These are phyloP conservation scores for Apiospora sp. DNA, from an alignment of 2,329 filamentous ascomycete species.

Conservation along the genomic window DNA sequence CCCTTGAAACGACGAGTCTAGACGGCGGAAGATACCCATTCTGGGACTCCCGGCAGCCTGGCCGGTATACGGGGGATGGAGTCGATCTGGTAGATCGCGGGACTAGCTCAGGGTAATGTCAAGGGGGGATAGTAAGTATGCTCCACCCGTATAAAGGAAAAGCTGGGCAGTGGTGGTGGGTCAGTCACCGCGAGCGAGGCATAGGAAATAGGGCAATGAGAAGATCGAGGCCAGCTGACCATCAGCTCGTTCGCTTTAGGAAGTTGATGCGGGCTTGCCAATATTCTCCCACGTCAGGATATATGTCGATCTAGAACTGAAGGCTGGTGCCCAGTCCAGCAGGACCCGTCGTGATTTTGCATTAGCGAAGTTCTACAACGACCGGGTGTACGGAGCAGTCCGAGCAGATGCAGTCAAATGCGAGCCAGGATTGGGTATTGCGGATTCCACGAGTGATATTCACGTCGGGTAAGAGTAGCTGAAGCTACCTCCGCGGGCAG, in stretches of 20 bases:
- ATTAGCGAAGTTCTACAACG: not conserved
- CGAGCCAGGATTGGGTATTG: not conserved
- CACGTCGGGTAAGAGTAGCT: not conserved
- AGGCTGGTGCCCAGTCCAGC: not conserved
- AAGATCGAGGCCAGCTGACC: constrained; percentile 16
- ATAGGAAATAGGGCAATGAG: constrained; percentile 1
- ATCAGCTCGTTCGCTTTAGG: constrained; percentile 6
- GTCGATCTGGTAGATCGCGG: constrained; percentile 15
- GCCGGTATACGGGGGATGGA: not conserved
- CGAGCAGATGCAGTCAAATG: constrained; percentile 4
- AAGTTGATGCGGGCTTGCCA: constrained; percentile 6
- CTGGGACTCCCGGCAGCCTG: not conserved
- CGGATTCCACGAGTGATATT: not conserved
- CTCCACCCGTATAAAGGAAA: not conserved
- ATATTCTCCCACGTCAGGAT: not conserved
- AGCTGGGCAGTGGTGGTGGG: not conserved
- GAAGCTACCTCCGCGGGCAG: not conserved
- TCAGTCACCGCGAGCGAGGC: not conserved
- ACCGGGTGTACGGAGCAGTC: constrained; percentile 12
- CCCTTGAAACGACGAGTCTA: constrained; percentile 7
- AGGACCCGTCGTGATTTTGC: constrained; percentile 3
- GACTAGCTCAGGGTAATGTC: constrained; percentile 21
- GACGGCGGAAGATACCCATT: constrained; percentile 12
- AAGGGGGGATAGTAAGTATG: constrained; percentile 9
- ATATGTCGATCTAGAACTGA: not conserved